These are phyloP conservation scores for Chrysosporium queenslandicum DNA, from an alignment of 2,329 filamentous ascomycete genomes.

Conservation along the genomic window DNA sequence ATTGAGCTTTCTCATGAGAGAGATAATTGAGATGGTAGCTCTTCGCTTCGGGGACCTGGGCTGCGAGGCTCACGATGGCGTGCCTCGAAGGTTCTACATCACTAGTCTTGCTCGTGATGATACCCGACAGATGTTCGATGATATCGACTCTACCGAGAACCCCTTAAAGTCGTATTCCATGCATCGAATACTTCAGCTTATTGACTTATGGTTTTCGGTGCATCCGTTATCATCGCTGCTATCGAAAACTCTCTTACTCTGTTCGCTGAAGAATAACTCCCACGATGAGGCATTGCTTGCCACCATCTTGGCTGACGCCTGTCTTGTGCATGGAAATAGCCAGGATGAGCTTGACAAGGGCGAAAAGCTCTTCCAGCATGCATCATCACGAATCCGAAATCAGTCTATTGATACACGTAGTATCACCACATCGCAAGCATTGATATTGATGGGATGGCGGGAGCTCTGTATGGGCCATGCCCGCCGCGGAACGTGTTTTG, in stretches of 20 bases:
- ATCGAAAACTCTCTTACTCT: constrained; percentile 12
- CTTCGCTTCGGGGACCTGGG: constrained; percentile 12
- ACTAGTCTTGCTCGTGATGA: constrained; percentile 12
- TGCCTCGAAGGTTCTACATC: constrained; percentile 12
- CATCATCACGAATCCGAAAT: constrained; percentile 9
- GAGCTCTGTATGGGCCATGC: constrained; percentile 13
- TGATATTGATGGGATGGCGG: constrained; percentile 13
- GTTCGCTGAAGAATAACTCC: constrained; percentile 11
- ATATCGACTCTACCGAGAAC: constrained; percentile 4
- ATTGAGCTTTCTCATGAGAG: constrained; percentile 12
- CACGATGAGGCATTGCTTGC: constrained; percentile 13
- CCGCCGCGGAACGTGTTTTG: constrained; percentile 8
- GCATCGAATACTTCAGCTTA: constrained; percentile 13
- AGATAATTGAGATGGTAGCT: constrained; percentile 13
- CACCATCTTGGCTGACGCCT: constrained; percentile 11
- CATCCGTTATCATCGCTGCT: constrained; percentile 10
- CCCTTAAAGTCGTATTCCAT: constrained; percentile 13
- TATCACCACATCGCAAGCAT: constrained; percentile 10
- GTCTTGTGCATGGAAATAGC: constrained; percentile 12
- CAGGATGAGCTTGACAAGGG: constrained; percentile 10
- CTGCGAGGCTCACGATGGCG: constrained; percentile 9
- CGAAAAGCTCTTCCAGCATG: constrained; percentile 8
- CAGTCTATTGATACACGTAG: constrained; percentile 4
- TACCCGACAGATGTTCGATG: constrained; percentile 11
- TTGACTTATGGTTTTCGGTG: constrained; percentile 13